Evolutionary conservation across 352 stramenopile species (phyloP).

Genomic region (Blastocystis sp.): DNA sequence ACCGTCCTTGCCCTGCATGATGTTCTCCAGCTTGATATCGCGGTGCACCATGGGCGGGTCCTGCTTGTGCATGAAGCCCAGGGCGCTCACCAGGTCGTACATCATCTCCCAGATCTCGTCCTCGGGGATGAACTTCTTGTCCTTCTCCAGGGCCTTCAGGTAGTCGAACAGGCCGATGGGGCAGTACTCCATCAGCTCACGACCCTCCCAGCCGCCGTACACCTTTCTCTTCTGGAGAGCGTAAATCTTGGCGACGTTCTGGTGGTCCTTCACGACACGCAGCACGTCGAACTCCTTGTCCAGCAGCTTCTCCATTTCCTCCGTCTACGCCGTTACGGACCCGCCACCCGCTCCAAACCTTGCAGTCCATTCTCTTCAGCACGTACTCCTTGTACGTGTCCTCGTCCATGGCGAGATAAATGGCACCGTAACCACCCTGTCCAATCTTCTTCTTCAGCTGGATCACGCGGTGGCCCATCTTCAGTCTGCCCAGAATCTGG

Average conservation of each 20-base stretch:
- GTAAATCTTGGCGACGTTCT: slow-evolving; percentile 53
- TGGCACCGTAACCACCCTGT: slow-evolving; percentile 56
- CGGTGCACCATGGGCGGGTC: slow-evolving; percentile 87
- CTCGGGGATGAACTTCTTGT: slow-evolving; percentile 76
- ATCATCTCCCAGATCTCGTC: slow-evolving; percentile 78
- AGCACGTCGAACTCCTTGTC: slow-evolving; percentile 52
- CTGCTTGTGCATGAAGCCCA: slow-evolving; percentile 75
- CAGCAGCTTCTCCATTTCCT: slow-evolving; percentile 66
- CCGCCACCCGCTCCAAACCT: neutral
- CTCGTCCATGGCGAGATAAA: slow-evolving; percentile 59
- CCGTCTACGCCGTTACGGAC: slow-evolving; percentile 31
- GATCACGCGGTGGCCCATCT: slow-evolving; percentile 47
- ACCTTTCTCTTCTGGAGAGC: slow-evolving; percentile 59
- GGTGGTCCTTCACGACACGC: slow-evolving; percentile 41
- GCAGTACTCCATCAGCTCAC: slow-evolving; percentile 93
- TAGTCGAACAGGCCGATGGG: slow-evolving; percentile 86
- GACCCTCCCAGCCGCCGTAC: slow-evolving; percentile 77
- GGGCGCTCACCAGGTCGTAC: slow-evolving; percentile 78
- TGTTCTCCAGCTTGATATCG: slow-evolving; percentile 95
- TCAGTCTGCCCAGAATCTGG: slow-evolving; percentile 54
- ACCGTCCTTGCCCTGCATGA: slow-evolving; percentile 84
- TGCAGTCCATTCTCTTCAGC: slow-evolving; percentile 67
- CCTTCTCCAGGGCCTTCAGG: slow-evolving; percentile 80
- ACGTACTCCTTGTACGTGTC: slow-evolving; percentile 36
- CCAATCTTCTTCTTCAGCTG: slow-evolving; percentile 68